Percentiles rank a stretch among this genome's conserved stretches.
phyloP scores from a whole-genome alignment of 2,329 filamentous ascomycete species.

The Talaromyces sp. region DNA sequence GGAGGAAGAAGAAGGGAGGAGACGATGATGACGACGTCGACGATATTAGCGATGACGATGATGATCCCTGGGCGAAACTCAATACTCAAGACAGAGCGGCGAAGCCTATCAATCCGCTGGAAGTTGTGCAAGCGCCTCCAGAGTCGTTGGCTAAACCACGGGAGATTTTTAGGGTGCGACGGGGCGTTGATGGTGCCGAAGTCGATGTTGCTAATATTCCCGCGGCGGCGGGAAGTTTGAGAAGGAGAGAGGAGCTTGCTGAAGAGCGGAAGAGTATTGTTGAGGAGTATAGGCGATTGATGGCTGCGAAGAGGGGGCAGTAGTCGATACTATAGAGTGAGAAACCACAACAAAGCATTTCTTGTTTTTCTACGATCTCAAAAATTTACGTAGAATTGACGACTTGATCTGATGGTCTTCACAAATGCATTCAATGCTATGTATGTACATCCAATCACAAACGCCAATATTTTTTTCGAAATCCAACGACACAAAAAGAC shows the following conservation, averaged over 20 bases:
- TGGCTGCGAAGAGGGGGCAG: conserved; percentile 51
- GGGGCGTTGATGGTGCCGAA: conserved; percentile 61
- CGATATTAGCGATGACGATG: conserved; percentile 53
- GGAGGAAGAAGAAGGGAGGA: conserved; percentile 43
- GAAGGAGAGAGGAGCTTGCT: conserved; percentile 69
- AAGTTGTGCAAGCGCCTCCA: conserved; percentile 71
- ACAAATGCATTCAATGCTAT: conserved; percentile 5
- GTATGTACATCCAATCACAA: neutral
- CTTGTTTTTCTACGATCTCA: neutral
- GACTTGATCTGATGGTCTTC: neutral
- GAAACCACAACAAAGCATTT: neutral
- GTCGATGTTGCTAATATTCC: conserved; percentile 68
- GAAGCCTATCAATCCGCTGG: conserved; percentile 37
- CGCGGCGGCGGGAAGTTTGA: conserved; percentile 65
- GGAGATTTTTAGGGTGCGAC: conserved; percentile 62
- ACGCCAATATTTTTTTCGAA: neutral
- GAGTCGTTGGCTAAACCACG: conserved; percentile 60
- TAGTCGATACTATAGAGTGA: neutral
- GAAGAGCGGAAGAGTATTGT: conserved; percentile 66
- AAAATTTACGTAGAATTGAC: neutral
- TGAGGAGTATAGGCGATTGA: conserved; percentile 67
- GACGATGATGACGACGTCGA: conserved; percentile 28
- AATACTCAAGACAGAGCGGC: conserved; percentile 52
- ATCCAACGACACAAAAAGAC: neutral
- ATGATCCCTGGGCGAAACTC: conserved; percentile 75